A percentile compares a stretch with the other conserved stretches of the same genome.
phyloP scores from a whole-genome alignment of 2,329 filamentous ascomycete species.

The Calonectria ilicicola region DNA sequence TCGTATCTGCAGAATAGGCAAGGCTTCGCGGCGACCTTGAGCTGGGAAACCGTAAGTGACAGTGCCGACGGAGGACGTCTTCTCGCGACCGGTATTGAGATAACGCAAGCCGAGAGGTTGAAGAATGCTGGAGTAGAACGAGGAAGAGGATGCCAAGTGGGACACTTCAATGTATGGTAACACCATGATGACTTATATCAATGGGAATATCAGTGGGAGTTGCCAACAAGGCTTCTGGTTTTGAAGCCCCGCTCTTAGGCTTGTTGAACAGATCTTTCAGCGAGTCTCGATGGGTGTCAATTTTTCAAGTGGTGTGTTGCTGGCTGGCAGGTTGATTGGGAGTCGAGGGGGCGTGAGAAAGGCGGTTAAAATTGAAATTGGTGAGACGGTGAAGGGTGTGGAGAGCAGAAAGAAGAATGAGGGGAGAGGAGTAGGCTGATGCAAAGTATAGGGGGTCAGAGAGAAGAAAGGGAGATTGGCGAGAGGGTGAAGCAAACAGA shows the following conservation, averaged over 20 bases:
- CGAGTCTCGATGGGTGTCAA: slow-evolving; percentile 25
- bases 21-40: slow-evolving; percentile 38
- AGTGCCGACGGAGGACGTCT: slow-evolving; percentile 49
- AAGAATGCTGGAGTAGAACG: slow-evolving; percentile 84
- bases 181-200: slow-evolving; percentile 47
- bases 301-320: slow-evolving; percentile 13
- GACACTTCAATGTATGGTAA: slow-evolving; percentile 73
- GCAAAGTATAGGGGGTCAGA: neutral
- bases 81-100: slow-evolving; percentile 39
- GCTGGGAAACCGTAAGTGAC: slow-evolving; percentile 54
- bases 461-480: slow-evolving; percentile 8
- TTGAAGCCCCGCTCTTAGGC: slow-evolving; percentile 38
- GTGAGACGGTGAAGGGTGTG: slow-evolving; percentile 22
- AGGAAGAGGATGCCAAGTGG: slow-evolving; percentile 82
- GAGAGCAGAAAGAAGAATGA: slow-evolving; percentile 23
- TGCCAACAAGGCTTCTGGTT: slow-evolving; percentile 36
- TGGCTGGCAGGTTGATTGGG: slow-evolving; percentile 34
- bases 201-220: no score
- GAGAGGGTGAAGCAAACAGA: slow-evolving; percentile 21
- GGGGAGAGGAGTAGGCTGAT: slow-evolving; percentile 6
- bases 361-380: slow-evolving; percentile 35
- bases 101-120: slow-evolving; percentile 84
- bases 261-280: slow-evolving; percentile 26
- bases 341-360: slow-evolving; percentile 31
- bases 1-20: slow-evolving; percentile 59